Conservation (phyloP, 805 yeast genomes). For the Monosporozyma aquatica region DNA sequence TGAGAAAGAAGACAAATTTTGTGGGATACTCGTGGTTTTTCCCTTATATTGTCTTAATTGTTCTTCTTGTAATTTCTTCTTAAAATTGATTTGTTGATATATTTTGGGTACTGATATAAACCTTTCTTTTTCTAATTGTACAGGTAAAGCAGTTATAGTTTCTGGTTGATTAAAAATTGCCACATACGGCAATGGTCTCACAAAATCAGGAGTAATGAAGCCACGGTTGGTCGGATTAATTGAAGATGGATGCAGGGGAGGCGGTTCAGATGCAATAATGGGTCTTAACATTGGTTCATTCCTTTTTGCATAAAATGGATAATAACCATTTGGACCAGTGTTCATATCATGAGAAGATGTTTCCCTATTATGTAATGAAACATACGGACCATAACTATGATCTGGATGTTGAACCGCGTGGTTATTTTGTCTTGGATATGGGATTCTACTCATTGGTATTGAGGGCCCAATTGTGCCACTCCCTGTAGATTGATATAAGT, state of each 20-base stretch:
- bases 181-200: neutral
- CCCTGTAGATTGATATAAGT: too few species aligned
- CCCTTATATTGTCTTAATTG: neutral
- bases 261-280: too few species aligned
- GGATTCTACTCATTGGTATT: neutral
- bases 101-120: neutral
- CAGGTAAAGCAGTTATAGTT: conserved; percentile 5
- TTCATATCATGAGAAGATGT: neutral
- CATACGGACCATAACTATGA: neutral
- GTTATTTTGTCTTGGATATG: too few species aligned
- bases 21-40: neutral
- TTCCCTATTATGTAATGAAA: neutral
- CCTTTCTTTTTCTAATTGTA: neutral
- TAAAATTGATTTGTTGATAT: conserved; percentile 1
- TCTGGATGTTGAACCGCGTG: neutral
- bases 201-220: neutral
- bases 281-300: too few species aligned
- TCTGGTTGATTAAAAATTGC: conserved; percentile 2
- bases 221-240: too few species aligned
- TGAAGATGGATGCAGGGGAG: too few species aligned
- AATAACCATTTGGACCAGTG: too few species aligned
- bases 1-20: neutral
- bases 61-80: neutral
- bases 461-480: neutral
- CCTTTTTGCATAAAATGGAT: too few species aligned